Evolutionary conservation across 805 yeast species (phyloP), one percentile per base, ranked within the genome.

Genomic region (Sugiyamaella americana): DNA sequence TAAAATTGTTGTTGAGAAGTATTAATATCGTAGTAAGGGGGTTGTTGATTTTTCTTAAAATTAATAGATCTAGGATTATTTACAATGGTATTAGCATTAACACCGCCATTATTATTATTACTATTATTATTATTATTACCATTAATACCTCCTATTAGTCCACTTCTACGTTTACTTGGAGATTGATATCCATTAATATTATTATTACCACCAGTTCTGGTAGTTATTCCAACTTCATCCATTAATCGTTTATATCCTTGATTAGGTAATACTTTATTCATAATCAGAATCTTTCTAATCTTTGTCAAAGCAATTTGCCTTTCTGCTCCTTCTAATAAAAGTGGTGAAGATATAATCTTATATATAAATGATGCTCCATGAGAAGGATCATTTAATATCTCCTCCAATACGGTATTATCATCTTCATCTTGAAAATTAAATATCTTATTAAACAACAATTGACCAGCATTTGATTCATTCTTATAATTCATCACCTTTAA

Each of bases 241-340:
- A 89, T 76, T 48, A 93, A 70, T 53, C 95, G 79, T 60, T 86
- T 85, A 65, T 87, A 86, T 30, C 84, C 85, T 61, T 85, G 95
- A 23, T 74, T 68, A 39, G 70, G 56, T 49, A 56, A 44, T 34
- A 82, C 72, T 48, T 77, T 78, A 57, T 76, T 64, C 41, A 82
- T 84, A 37, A 79, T 66, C 48, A 89, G 67, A 4, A 81, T 76
- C 40, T 74, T 68, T 51, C 87, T 76, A 17, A 85, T 80, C 62
- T 81, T 84, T 43, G 71, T 68, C 19, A 78, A 64, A 3, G 87
- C 74, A 48, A 74, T 76, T 50, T 73, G 76, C 48, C 82, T 81
- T 37, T 73, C 76, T 20, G 69, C 71, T 47, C 77, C 81, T 44
- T 83, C 67, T 51, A 70, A 61, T 36, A 81, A 68, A 2, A 40